Evolutionary conservation across 2,329 filamentous ascomycete species (phyloP), one percentile per base, ranked within the genome.

Genomic region (Paecilomyces niveus): DNA sequence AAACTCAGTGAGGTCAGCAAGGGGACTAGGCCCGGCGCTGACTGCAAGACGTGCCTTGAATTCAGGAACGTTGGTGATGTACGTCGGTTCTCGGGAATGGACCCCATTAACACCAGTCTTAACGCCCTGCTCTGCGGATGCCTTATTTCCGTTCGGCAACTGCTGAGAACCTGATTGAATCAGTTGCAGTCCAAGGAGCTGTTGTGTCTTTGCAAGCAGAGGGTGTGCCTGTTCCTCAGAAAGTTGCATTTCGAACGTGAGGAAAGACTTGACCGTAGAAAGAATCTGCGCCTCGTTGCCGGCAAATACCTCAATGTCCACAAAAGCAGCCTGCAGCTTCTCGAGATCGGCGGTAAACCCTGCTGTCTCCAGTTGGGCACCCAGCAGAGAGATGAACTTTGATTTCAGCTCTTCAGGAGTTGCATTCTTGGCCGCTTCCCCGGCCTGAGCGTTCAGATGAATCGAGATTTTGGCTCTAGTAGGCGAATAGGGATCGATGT

Each of bases 401-500:
- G 72, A 62, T 53, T 77, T 79, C 66, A 80, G 76, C 56, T 83
- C 77, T 1, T 73, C 66, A 6, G 74, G 54, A 60, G 65, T 65
- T 33, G 62, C 61, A 6, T 64, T 59, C 26, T 65, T 65, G 33
- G 68, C 70, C 3, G 75, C 74, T 26, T 79, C 78, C 29, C 81
- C 79, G 2, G 83, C 82, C 68, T 93, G 89, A 0, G 93, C 93
- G 57, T 88, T 83, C 24, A 97, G 80, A 69, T 97, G 89, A 15
- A 97, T 85, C 0, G 90, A 87, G 6, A 95, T 75, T 70, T 97
- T 96, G n/a, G 91, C 87, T 54, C 94, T 85, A 0, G 78, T 79
- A 0, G 82, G 75, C 2, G 93, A 97, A 1, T 80, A 76, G 0
- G 92, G 92, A 60, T 86, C 83, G 65, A 99, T 89, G 75, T 86